Percentiles rank a stretch among this genome's conserved stretches.
Conservation (phyloP, 495 filamentous ascomycete genomes). For the Lepraria neglecta region DNA sequence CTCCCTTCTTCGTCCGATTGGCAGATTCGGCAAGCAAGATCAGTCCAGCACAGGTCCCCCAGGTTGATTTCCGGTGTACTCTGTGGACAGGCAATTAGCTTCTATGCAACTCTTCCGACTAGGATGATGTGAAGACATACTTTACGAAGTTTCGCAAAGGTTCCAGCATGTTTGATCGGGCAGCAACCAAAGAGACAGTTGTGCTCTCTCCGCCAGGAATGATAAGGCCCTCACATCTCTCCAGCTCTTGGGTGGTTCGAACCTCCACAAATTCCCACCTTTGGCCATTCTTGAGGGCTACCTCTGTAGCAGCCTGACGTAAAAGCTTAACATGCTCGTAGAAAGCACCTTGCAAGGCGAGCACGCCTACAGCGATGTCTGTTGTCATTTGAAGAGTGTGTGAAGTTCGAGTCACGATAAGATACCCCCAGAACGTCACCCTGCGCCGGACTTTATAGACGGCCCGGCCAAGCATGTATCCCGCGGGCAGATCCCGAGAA, state of each 20-base stretch:
- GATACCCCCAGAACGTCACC: background rate
- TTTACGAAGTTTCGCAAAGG: slow-evolving; percentile 91
- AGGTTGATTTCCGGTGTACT: slow-evolving; percentile 72
- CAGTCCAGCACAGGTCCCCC: slow-evolving; percentile 94
- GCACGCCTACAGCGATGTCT: slow-evolving; percentile 66
- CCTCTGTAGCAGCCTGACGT: slow-evolving; percentile 50
- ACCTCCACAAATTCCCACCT: slow-evolving; percentile 69
- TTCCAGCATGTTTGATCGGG: slow-evolving; percentile 70
- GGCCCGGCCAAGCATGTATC: slow-evolving; percentile 9
- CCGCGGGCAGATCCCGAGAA: slow-evolving; percentile 15
- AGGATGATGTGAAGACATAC: slow-evolving; percentile 42
- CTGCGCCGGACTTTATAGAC: slow-evolving; percentile 9
- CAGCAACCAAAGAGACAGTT: slow-evolving; percentile 83
- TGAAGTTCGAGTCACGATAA: slow-evolving; percentile 1
- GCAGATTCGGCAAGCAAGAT: slow-evolving; percentile 87
- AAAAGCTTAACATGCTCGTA: slow-evolving; percentile 78
- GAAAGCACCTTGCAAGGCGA: slow-evolving; percentile 93
- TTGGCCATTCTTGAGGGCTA: slow-evolving; percentile 31
- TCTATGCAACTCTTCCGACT: background rate
- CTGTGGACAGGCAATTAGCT: slow-evolving; percentile 28
- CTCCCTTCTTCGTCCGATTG: slow-evolving; percentile 80
- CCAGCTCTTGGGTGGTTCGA: slow-evolving; percentile 65
- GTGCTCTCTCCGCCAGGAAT: slow-evolving; percentile 95
- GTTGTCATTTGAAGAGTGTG: slow-evolving; percentile 20
- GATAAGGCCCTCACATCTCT: slow-evolving; percentile 71